These are phyloP conservation scores for Nigrospora osmanthi DNA, from an alignment of 2,329 filamentous ascomycete species.

Conservation along the genomic window DNA sequence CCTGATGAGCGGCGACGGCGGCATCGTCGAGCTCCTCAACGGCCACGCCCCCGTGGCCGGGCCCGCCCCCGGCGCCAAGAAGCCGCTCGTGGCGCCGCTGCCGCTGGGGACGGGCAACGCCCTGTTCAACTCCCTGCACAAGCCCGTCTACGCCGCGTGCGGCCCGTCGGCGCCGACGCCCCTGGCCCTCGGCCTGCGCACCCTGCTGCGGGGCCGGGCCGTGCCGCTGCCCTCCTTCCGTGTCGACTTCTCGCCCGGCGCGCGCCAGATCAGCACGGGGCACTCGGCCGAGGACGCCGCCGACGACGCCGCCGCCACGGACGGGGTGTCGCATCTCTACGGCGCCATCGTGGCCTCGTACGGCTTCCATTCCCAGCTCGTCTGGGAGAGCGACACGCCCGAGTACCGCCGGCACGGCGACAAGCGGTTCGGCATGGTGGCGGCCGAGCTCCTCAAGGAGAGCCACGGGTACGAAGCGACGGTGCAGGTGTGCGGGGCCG, in stretches of 20 bases:
- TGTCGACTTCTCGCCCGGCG: slow-evolving; percentile 52
- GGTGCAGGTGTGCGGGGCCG: slow-evolving; percentile 23
- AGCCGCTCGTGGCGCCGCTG: slow-evolving; percentile 43
- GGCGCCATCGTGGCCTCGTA: slow-evolving; percentile 85
- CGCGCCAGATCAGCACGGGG: slow-evolving; percentile 35
- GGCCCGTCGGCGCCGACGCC: slow-evolving; percentile 24
- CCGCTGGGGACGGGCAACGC: slow-evolving; percentile 61
- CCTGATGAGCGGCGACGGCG: slow-evolving; percentile 82
- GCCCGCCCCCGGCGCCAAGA: not conserved
- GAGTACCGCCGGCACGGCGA: slow-evolving; percentile 71
- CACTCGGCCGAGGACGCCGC: not conserved
- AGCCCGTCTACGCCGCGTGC: slow-evolving; percentile 39
- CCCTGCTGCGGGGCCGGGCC: slow-evolving; percentile 50
- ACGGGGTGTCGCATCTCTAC: slow-evolving; percentile 37
- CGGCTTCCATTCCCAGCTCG: slow-evolving; percentile 80
- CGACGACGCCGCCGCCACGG: too few relatives aligned
- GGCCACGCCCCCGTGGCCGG: slow-evolving; percentile 23
- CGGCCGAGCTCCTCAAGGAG: slow-evolving; percentile 59
- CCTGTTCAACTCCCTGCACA: slow-evolving; percentile 54
- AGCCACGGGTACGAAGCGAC: slow-evolving; percentile 41
- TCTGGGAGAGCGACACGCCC: slow-evolving; percentile 83
- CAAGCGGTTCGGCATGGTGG: slow-evolving; percentile 79
- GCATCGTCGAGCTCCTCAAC: slow-evolving; percentile 76
- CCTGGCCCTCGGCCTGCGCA: slow-evolving; percentile 43
- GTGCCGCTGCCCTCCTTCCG: slow-evolving; percentile 53